Base-by-base conservation (phyloP, 2,329 filamentous ascomycete species). In the Dothiorella sarmentorum region DNA sequence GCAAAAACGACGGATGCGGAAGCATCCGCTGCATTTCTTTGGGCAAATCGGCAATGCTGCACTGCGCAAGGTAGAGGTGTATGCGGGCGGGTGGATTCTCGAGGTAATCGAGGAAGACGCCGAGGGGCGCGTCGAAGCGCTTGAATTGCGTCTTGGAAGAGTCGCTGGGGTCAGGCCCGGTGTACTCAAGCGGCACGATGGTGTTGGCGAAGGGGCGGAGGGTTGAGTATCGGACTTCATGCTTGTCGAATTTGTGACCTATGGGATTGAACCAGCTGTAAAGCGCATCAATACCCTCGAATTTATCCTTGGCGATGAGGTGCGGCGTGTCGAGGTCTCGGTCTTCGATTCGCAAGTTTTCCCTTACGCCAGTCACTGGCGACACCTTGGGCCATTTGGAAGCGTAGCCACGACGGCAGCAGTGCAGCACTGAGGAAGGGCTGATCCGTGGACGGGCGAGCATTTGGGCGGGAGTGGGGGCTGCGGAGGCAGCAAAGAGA, bases 51-150 rank as follows among this genome's bases (percentile, higher is more conserved):
- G 78, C 68, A 2, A 97, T 79, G 29, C 87, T 80, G 13, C 86
- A 88, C 74, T 97, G 94, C 0, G 93, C 92, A 56, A 97, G 86
- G 71, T 97, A 97, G 3, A 97, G 77, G n/a, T 72, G 65, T 18
- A 64, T 64, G 57, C 62, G 35, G 63, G 60, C 60, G 45, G 55
- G 63, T 78, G 73, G 60, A 59, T 11, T 64, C 65, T 63, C 27
- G 75, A 61, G 71, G 80, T 81, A 80, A 58, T 84, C 79, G 15
- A 87, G 72, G 45, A 95, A 83, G 31, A 93, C 78, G 35, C 76
- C 76, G 0, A 96, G 73, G 0, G 86, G 83, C 1, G 84, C 85
- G 24, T 82, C 68, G 44, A 89, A 78, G 51, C 81, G 81, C 26
- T 78, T 79, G 67, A 85, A 90, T 27, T 65, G 71, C 51, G 76